Percentiles rank a stretch among this genome's conserved stretches.
phyloP scores from a whole-genome alignment of 176 grass and related monocot genomes.

The maize (Zea mays) region DNA sequence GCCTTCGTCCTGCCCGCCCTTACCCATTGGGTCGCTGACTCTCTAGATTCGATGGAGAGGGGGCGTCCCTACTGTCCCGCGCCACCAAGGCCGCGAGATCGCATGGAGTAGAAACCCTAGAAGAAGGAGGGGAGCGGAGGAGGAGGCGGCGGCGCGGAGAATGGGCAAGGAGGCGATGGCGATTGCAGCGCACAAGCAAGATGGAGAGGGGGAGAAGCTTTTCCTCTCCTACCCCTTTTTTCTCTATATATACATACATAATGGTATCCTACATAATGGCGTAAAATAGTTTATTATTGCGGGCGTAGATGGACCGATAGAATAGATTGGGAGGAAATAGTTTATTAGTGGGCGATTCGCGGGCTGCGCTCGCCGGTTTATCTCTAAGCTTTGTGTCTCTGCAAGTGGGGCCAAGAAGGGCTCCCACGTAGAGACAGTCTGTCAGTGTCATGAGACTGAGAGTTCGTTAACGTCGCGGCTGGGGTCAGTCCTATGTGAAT shows the following conservation, averaged over 20 bases:
- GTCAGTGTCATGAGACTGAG: not conserved
- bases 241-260: too few species aligned
- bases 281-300: slow-evolving; percentile 36
- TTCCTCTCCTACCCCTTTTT: not conserved
- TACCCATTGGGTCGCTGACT: slow-evolving; percentile 50
- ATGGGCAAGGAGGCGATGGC: not conserved
- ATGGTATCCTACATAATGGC: not conserved
- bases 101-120: slow-evolving; percentile 59
- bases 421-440: not conserved
- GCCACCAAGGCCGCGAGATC: slow-evolving; percentile 40
- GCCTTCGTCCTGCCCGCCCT: slow-evolving; percentile 70
- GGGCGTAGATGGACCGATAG: not conserved
- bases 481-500: not conserved
- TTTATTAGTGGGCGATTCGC: not conserved
- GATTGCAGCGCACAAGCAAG: slow-evolving; percentile 40
- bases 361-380: not conserved
- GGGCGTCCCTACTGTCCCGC: slow-evolving; percentile 33
- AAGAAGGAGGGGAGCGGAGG: not conserved
- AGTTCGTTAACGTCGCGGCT: not conserved
- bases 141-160: slow-evolving; percentile 24
- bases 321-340: slow-evolving; percentile 13
- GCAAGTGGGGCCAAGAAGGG: not conserved
- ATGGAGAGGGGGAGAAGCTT: not conserved
- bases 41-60: slow-evolving; percentile 33
- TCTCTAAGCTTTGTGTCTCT: not conserved